A percentile compares a stretch with the other conserved stretches of the same genome.
Conservation (phyloP, 805 yeast genomes). For the Kazachstania martiniae region DNA sequence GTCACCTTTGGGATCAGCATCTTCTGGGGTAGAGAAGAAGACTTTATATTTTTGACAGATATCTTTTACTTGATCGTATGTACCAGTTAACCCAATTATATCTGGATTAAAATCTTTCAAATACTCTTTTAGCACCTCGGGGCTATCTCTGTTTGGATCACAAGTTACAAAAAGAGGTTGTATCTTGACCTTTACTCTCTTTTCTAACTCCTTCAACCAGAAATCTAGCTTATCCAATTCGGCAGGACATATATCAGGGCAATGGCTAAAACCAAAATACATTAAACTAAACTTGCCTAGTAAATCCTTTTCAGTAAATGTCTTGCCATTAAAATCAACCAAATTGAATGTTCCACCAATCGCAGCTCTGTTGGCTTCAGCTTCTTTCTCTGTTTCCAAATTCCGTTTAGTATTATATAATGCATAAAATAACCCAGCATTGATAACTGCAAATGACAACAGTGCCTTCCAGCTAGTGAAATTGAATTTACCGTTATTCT, state of each 20-base stretch:
- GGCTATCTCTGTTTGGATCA: slow-evolving; percentile 90
- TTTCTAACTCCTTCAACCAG: slow-evolving; percentile 50
- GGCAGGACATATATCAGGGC: slow-evolving; percentile 98
- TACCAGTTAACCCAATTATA: slow-evolving; percentile 84
- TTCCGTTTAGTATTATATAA: slow-evolving; percentile 67
- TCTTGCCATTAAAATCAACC: slow-evolving; percentile 55
- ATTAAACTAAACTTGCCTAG: slow-evolving; percentile 68
- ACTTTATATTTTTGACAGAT: slow-evolving; percentile 85
- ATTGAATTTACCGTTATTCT: background rate
- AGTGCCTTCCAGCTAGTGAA: slow-evolving; percentile 77
- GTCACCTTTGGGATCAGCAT: slow-evolving; percentile 88
- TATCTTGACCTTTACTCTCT: slow-evolving; percentile 37
- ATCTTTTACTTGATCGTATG: slow-evolving; percentile 72
- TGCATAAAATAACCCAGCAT: slow-evolving; percentile 58
- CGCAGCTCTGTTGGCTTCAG: slow-evolving; percentile 76
- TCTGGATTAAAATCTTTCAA: slow-evolving; percentile 80
- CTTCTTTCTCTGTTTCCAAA: slow-evolving; percentile 63
- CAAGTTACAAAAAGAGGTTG: slow-evolving; percentile 91
- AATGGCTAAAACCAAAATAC: slow-evolving; percentile 91
- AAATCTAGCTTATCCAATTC: slow-evolving; percentile 83
- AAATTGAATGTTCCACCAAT: slow-evolving; percentile 72
- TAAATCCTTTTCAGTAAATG: slow-evolving; percentile 68
- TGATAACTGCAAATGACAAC: slow-evolving; percentile 47
- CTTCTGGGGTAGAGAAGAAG: slow-evolving; percentile 91
- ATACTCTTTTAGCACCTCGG: slow-evolving; percentile 72